phyloP scores from a whole-genome alignment of 257 asterid genomes.

The Solanum phureja region DNA sequence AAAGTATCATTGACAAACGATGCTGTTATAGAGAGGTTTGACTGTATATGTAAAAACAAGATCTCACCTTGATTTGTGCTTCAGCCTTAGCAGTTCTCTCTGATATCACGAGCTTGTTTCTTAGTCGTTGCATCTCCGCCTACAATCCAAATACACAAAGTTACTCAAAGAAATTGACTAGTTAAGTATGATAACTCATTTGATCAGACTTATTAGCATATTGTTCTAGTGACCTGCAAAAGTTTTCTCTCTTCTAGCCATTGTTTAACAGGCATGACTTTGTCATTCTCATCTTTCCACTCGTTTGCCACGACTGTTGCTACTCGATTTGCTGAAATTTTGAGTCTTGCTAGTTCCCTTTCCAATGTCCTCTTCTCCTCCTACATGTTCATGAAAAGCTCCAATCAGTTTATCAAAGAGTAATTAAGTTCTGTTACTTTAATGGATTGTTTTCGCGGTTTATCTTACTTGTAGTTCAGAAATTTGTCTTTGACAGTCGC shows the following conservation, averaged over 20 bases:
- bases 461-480: constrained; percentile 52
- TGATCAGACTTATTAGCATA: neutral
- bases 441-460: neutral
- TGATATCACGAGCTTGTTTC: constrained; percentile 60
- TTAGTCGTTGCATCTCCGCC: constrained; percentile 78
- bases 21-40: neutral
- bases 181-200: neutral
- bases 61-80: constrained; percentile 69
- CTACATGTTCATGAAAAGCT: constrained; percentile 20
- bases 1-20: neutral
- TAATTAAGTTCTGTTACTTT: neutral
- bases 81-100: constrained; percentile 79
- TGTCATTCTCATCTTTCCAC: constrained; percentile 90
- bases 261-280: constrained; percentile 90
- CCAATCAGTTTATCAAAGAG: neutral
- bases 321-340: constrained; percentile 71
- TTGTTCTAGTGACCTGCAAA: constrained; percentile 36
- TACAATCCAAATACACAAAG: constrained; percentile 6
- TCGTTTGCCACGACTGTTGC: constrained; percentile 82
- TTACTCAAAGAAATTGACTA: neutral
- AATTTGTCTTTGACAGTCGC: constrained; percentile 55
- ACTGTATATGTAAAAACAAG: neutral
- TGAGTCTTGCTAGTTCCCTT: constrained; percentile 77
- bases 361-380: constrained; percentile 84
- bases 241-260: constrained; percentile 91